These are phyloP conservation scores for Plasmodium fragile DNA, from an alignment of 169 alveolate genomes.

Conservation along the genomic window DNA sequence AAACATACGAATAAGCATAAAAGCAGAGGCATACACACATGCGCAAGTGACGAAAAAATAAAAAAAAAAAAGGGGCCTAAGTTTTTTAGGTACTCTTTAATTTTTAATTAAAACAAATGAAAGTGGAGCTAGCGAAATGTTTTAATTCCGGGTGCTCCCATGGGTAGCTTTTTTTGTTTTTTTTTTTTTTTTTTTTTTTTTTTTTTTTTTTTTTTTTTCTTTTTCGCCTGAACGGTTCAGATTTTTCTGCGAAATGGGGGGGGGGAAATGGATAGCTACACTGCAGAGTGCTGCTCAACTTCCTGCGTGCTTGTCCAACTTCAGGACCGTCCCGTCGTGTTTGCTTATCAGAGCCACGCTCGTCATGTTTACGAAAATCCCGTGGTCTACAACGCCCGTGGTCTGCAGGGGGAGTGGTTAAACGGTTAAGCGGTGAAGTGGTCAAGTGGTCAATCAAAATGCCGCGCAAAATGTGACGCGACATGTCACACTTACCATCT, in stretches of 20 bases:
- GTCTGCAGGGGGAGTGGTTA: slow-evolving; percentile 48
- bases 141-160: background rate
- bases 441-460: background rate
- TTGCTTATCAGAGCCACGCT: slow-evolving; percentile 84
- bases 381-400: slow-evolving; percentile 88
- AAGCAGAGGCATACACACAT: background rate
- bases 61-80: background rate
- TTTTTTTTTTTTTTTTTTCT: background rate
- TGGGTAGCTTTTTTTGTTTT: background rate
- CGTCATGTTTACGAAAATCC: slow-evolving; percentile 85
- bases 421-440: background rate
- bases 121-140: background rate
- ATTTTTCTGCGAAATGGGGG: background rate
- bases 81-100: slow-evolving; percentile 5
- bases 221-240: background rate
- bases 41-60: background rate
- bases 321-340: slow-evolving; percentile 79
- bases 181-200: background rate
- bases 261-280: background rate
- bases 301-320: slow-evolving; percentile 17
- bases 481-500: slow-evolving; percentile 30
- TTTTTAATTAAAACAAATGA: background rate
- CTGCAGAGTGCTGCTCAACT: background rate
- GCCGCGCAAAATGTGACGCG: background rate
- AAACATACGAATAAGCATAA: background rate